A percentile compares a stretch with the other conserved stretches of the same genome.
Conservation (phyloP, 495 filamentous ascomycete genomes). For the Barbatosphaeria neglecta region DNA sequence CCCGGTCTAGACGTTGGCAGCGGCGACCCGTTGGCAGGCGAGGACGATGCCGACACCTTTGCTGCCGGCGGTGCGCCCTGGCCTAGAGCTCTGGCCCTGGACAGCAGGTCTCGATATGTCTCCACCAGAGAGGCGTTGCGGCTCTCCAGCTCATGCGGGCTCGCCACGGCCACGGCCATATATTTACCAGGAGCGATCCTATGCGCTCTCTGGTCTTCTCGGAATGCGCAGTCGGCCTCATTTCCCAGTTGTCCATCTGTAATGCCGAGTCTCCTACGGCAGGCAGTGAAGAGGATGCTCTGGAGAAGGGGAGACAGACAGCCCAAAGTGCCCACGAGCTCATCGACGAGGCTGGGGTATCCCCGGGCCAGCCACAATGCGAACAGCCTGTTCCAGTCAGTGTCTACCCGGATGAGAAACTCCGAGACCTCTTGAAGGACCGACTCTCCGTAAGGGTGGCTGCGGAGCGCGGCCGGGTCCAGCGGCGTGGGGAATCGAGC, state of each 20-base stretch:
- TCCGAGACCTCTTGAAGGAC: conserved; percentile 15
- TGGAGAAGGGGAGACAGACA: conserved; percentile 46
- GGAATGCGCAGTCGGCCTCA: conserved; percentile 26
- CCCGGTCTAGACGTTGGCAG: neutral
- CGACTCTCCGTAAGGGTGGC: conserved; percentile 1
- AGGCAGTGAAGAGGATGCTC: conserved; percentile 46
- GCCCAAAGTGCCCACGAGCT: conserved; percentile 38
- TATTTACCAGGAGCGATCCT: conserved; percentile 1
- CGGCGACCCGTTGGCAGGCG: neutral
- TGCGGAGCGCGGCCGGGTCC: conserved; percentile 6
- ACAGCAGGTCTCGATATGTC: neutral
- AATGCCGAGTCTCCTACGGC: conserved; percentile 27
- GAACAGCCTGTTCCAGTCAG: too few species aligned
- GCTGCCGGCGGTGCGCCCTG: neutral
- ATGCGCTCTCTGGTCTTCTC: conserved; percentile 17
- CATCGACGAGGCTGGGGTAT: conserved; percentile 51
- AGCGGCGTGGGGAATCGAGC: conserved; percentile 37
- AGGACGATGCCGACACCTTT: neutral
- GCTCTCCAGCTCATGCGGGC: conserved; percentile 1
- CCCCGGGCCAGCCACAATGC: conserved; percentile 2
- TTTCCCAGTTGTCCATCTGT: conserved; percentile 11
- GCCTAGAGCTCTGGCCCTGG: neutral
- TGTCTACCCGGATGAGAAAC: neutral
- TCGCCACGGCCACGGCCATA: neutral
- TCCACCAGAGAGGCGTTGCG: neutral